A percentile compares a stretch with the other conserved stretches of the same genome.
These are phyloP conservation scores for Volvariella volvacea DNA, from an alignment of 1,284 basidiomycete species.

Conservation along the genomic window DNA sequence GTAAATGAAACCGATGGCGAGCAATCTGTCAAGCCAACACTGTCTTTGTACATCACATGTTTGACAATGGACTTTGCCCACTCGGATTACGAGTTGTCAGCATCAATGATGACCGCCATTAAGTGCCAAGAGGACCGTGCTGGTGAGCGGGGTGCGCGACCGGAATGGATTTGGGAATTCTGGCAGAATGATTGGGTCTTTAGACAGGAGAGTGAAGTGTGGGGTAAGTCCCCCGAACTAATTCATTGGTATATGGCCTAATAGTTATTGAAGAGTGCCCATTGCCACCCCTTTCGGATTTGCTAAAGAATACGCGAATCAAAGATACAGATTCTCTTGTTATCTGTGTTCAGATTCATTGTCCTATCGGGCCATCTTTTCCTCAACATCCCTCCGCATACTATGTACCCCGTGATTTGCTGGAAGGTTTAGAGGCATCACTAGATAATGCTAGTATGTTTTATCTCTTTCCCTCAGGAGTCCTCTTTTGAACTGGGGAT, in stretches of 20 bases:
- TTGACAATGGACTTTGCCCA: slow-evolving; percentile 54
- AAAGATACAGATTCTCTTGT: slow-evolving; percentile 58
- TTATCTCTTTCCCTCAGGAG: too few relatives aligned
- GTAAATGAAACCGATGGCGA: slow-evolving; percentile 16
- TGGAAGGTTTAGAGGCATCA: slow-evolving; percentile 56
- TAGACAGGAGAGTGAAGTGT: slow-evolving; percentile 62
- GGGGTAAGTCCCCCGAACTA: slow-evolving; percentile 35
- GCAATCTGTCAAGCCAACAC: slow-evolving; percentile 22
- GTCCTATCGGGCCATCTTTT: slow-evolving; percentile 56
- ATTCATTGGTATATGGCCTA: background rate
- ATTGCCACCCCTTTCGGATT: slow-evolving; percentile 53
- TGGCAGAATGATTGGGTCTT: slow-evolving; percentile 65
- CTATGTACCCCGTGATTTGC: slow-evolving; percentile 54
- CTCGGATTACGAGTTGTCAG: slow-evolving; percentile 50
- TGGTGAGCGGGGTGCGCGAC: slow-evolving; percentile 56
- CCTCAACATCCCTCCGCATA: slow-evolving; percentile 61
- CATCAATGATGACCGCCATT: slow-evolving; percentile 69
- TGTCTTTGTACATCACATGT: slow-evolving; percentile 67
- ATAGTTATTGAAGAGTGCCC: slow-evolving; percentile 42
- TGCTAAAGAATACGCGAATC: slow-evolving; percentile 56
- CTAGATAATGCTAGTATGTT: slow-evolving; percentile 57
- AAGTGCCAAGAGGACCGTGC: slow-evolving; percentile 56
- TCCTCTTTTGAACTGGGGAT: background rate
- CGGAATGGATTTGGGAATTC: slow-evolving; percentile 69
- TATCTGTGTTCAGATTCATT: slow-evolving; percentile 66